Base-by-base conservation (phyloP, 345 rosid genomes). In the Reutealis trisperma region DNA sequence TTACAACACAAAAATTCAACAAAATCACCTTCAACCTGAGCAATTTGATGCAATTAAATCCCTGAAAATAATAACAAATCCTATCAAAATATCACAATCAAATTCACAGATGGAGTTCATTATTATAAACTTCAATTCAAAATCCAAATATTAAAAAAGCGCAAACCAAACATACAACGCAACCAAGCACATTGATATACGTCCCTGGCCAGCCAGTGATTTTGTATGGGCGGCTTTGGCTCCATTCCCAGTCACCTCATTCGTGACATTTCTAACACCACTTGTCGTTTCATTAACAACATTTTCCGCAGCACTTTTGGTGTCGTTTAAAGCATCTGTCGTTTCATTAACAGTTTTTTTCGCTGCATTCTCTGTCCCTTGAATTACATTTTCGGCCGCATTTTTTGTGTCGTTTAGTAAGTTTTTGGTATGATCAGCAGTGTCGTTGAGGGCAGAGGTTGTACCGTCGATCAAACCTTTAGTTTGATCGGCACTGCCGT, bases 251-350 rank as follows among this genome's bases (percentile, higher is more conserved):
- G 55, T 11, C 49, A 71, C 49, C 11, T 19, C 42, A 51, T 51
- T 69, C 1, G 54, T 7, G 14, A 44, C 54, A 12, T 42, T 8
- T 52, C 41, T 6, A 51, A 60, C 57, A 19, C 16, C 68, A 24
- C 49, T 8, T n/a, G 32, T 61, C 66, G 57, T 2, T 45, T 42
- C 81, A 64, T 72, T n/a, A 34, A 41, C 62, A 12, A 49, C 72
- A 34, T 44, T 55, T 49, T 75, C 78, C 0, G 52, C 64, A 1
- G 52, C 71, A 9, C 65, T 65, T 51, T 64, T 65, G 27, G 61
- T 49, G 41, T 68, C 63, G 11, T 69, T 44, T 4, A 67, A n/a
- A 1, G 72, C 66, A 9, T 15, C 60, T 47, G n/a, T 15, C 3
- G 73, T 45, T 4, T 32, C 66, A 15, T 60, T 25, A 0, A 69